These are phyloP conservation scores for Artemisia tridentata DNA, from an alignment of 129 eudicot species.

Conservation along the genomic window DNA sequence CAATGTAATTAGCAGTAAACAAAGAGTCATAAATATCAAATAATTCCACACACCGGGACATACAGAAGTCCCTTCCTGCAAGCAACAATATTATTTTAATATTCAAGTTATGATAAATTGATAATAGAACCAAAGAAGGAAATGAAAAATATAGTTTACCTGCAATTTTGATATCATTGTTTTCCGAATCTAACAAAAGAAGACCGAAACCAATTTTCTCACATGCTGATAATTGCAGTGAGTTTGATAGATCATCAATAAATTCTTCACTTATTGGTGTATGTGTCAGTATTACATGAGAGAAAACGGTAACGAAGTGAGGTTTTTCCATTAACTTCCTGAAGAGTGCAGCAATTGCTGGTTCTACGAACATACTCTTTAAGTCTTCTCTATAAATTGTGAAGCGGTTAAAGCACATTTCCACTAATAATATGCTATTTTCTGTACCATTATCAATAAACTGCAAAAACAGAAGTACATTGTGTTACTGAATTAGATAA, in stretches of 20 bases:
- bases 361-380: no score
- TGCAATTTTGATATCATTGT: constrained; percentile 39
- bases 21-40: constrained; percentile 28
- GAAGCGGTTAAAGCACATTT: no score
- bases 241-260: constrained; percentile 44
- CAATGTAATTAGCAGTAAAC: constrained; percentile 48
- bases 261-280: constrained; percentile 20
- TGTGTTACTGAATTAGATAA: no score
- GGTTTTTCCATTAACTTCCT: no score
- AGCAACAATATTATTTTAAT: constrained; percentile 15
- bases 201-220: constrained; percentile 64
- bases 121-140: no score
- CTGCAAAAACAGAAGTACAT: no score
- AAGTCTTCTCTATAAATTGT: no score
- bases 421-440: no score
- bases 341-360: no score
- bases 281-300: no score
- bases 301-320: no score
- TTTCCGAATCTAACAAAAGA: constrained; percentile 56
- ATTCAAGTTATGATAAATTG: background rate
- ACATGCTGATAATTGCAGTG: constrained; percentile 43
- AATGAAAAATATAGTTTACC: constrained; percentile 37
- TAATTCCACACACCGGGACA: constrained; percentile 48
- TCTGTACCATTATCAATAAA: no score
- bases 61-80: constrained; percentile 68